Base-by-base conservation (phyloP, 2,329 filamentous ascomycete genomes). In the Dactylellina parvicollis region DNA sequence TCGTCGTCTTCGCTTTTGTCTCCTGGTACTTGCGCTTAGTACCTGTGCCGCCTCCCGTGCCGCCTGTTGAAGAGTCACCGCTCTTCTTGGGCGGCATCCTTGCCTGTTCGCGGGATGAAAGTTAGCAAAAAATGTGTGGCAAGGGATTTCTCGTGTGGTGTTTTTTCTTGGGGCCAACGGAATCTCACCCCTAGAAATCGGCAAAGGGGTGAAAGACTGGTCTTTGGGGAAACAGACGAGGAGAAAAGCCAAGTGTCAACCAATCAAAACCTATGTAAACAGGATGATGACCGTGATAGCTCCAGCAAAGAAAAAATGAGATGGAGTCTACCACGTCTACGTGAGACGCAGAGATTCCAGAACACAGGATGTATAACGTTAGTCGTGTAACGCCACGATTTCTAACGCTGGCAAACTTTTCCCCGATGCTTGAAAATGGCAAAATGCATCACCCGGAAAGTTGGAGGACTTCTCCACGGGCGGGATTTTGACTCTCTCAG, bases 161-260 rank as follows among this genome's bases (percentile, higher is more conserved):
- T 72, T 64, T 64, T 65, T 65, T 64, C 32, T 56, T 14, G 44
- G 56, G 54, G 55, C 46, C 36, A 69, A 54, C 65, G 52, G 57
- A 65, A 72, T 72, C 67, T 65, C 67, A 72, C 67, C 67, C 67
- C 67, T 72, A 64, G 59, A 65, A 65, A 62, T 72, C 67, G 67
- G 67, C 67, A 72, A 72, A 72, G 67, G 67, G 67, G 67, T 65
- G 47, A 71, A 54, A 59, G 46, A 44, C 42, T 65, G 10, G 28
- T 52, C 36, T 55, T 16, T 55, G 30, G 44, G 46, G 49, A 62
- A 72, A 65, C 46, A 65, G 59, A 72, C 59, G 50, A 38, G 12
- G 34, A 26, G 22, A 56, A 32, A 62, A 71, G 64, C 2, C 32
- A 50, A 24, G 34, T 24, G 50, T n/a, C 32, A 65, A 44, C 67